phyloP scores from a whole-genome alignment of 2,329 filamentous ascomycete genomes.

The Dactylellina leptospora region DNA sequence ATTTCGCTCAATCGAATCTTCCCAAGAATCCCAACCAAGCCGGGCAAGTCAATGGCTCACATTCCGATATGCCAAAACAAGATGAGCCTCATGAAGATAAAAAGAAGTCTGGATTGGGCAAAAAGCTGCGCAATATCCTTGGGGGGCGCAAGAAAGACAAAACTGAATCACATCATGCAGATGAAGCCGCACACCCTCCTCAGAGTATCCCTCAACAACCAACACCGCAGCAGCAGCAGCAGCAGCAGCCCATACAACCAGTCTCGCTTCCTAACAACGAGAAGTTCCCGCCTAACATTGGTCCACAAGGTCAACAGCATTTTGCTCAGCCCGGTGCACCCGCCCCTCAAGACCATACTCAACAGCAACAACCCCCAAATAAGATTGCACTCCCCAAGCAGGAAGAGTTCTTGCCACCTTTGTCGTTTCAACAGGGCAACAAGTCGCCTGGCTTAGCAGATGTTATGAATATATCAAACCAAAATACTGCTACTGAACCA shows the following conservation, averaged over 20 bases:
- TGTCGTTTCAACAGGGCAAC: slow-evolving; percentile 46
- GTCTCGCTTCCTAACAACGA: slow-evolving; percentile 22
- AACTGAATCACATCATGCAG: slow-evolving; percentile 10
- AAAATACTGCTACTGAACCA: slow-evolving; percentile 31
- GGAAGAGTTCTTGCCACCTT: slow-evolving; percentile 34
- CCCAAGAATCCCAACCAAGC: slow-evolving; percentile 5
- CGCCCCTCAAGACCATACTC: slow-evolving; percentile 12
- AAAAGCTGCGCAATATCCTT: slow-evolving; percentile 19
- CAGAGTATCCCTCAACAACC: background rate
- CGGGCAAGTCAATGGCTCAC: slow-evolving; percentile 21
- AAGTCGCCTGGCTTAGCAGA: slow-evolving; percentile 38
- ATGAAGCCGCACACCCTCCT: slow-evolving; percentile 11
- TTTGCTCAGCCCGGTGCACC: background rate
- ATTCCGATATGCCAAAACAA: slow-evolving; percentile 24
- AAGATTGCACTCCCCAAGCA: slow-evolving; percentile 28
- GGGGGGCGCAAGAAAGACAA: slow-evolving; percentile 43
- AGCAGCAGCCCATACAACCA: slow-evolving; percentile 11
- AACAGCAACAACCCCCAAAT: slow-evolving; percentile 26
- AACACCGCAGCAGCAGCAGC: background rate
- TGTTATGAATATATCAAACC: slow-evolving; percentile 28
- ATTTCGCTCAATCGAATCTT: slow-evolving; percentile 3
- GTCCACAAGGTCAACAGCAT: slow-evolving; percentile 9
- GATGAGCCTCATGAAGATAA: slow-evolving; percentile 29
- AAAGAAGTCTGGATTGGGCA: slow-evolving; percentile 30
- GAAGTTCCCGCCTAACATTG: slow-evolving; percentile 18